Percentiles rank a stretch among this genome's conserved stretches.
These are phyloP conservation scores for Urochloa ruziziensis DNA, from an alignment of 176 grass and related monocot species.

Conservation along the genomic window DNA sequence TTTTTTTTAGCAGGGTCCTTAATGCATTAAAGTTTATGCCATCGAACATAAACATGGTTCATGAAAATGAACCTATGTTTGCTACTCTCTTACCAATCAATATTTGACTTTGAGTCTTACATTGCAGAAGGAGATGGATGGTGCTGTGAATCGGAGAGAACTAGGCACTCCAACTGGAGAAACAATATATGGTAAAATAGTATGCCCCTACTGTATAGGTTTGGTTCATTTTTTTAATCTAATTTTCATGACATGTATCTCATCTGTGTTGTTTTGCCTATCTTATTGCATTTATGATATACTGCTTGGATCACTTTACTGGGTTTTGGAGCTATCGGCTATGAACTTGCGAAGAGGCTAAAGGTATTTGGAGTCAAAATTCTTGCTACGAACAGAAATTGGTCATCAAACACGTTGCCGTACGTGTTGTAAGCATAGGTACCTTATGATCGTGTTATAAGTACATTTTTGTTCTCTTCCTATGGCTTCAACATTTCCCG, in stretches of 20 bases:
- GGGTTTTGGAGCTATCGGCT: constrained; percentile 87
- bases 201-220: constrained; percentile 35
- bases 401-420: constrained; percentile 50
- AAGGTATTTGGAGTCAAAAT: constrained; percentile 88
- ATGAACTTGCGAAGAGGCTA: constrained; percentile 78
- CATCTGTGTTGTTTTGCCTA: neutral
- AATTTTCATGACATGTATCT: neutral
- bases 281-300: neutral
- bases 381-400: constrained; percentile 87
- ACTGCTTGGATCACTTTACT: constrained; percentile 66
- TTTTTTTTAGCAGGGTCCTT: neutral
- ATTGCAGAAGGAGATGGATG: constrained; percentile 83
- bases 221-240: constrained; percentile 12
- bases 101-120: constrained; percentile 14
- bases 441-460: neutral
- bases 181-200: constrained; percentile 83
- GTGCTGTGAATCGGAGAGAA: constrained; percentile 52
- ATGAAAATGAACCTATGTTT: neutral
- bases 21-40: neutral
- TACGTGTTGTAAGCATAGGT: constrained; percentile 48
- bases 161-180: constrained; percentile 80
- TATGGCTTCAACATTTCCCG: constrained; percentile 18
- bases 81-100: neutral
- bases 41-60: neutral
- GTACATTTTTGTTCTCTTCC: neutral